Conservation (phyloP, 2,329 filamentous ascomycete species). For the Sarocladiaceae sp. region DNA sequence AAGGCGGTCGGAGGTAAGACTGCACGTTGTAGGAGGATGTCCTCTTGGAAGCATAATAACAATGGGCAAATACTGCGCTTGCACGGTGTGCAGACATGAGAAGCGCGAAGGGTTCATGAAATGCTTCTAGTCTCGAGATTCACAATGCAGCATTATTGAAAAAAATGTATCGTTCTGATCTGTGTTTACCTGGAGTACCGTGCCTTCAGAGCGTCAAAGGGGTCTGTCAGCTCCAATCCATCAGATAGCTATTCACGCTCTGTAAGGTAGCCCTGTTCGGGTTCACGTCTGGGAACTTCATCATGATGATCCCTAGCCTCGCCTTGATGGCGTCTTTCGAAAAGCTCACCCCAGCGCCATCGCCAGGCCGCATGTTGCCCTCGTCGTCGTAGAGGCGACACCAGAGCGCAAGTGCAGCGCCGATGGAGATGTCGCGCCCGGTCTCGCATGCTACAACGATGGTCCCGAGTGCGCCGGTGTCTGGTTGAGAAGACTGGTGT, state of each 20-base stretch:
- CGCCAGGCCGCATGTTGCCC: slow-evolving; percentile 36
- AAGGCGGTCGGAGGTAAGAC: no score
- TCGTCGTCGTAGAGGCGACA: slow-evolving; percentile 66
- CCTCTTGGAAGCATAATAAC: not conserved
- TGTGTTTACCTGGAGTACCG: no score
- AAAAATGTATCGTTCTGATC: no score
- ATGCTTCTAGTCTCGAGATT: no score
- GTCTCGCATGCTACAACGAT: slow-evolving; percentile 65
- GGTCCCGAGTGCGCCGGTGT: slow-evolving; percentile 10
- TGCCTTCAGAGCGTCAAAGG: no score
- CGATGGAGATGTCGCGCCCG: slow-evolving; percentile 75
- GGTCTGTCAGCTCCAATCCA: slow-evolving; percentile 44
- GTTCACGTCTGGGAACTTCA: slow-evolving; percentile 70
- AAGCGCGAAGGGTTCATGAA: no score
- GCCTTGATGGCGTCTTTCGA: slow-evolving; percentile 74
- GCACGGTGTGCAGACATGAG: no score
- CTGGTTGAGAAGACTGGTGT: slow-evolving; percentile 1
- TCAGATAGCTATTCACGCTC: slow-evolving; percentile 85
- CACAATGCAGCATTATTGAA: no score
- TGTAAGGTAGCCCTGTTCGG: slow-evolving; percentile 81
- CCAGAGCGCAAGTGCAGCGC: slow-evolving; percentile 66
- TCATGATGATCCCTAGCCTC: slow-evolving; percentile 76
- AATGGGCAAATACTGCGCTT: not conserved
- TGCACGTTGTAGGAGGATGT: no score
- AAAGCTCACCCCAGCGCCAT: slow-evolving; percentile 29